A percentile compares a stretch with the other conserved stretches of the same genome.
Evolutionary conservation across 257 asterid species (phyloP).

Genomic region (Handroanthus guayacan): DNA sequence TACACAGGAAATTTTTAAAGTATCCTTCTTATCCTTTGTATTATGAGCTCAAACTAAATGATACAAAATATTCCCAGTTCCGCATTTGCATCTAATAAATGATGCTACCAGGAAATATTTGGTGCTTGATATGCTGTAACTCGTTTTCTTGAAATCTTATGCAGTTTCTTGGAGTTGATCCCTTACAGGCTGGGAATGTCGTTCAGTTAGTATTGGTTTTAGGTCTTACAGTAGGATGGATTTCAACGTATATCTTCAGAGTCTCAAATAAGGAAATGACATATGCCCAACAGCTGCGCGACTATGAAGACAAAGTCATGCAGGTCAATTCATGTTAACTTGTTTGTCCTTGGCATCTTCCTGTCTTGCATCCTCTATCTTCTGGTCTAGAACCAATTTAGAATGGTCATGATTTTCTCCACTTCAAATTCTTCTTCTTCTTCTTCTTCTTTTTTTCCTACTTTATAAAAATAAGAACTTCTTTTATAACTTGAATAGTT

Average conservation of each 20-base stretch:
- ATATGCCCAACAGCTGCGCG: slow-evolving; percentile 86
- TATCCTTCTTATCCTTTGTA: slow-evolving; percentile 10
- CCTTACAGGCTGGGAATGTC: slow-evolving; percentile 91
- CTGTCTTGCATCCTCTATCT: not conserved
- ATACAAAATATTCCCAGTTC: not conserved
- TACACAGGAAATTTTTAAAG: not conserved
- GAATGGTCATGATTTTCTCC: not conserved
- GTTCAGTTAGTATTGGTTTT: slow-evolving; percentile 89
- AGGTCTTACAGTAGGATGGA: slow-evolving; percentile 95
- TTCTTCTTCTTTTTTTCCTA: not conserved
- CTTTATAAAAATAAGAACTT: too few relatives aligned
- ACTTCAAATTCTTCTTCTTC: not conserved
- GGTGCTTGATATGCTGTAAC: slow-evolving; percentile 15
- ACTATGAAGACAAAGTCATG: slow-evolving; percentile 97
- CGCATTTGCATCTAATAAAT: not conserved
- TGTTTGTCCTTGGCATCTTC: not conserved
- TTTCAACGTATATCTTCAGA: slow-evolving; percentile 90
- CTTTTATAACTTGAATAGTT: too few relatives aligned
- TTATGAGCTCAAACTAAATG: slow-evolving; percentile 10
- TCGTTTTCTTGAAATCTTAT: slow-evolving; percentile 38
- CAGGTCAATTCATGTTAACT: slow-evolving; percentile 55
- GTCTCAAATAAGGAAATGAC: slow-evolving; percentile 99
- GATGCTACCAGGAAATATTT: not conserved
- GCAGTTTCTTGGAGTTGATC: slow-evolving; percentile 89
- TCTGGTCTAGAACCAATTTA: not conserved